phyloP scores from a whole-genome alignment of 2,329 filamentous ascomycete genomes.

The Alternaria novae-zelandiae region DNA sequence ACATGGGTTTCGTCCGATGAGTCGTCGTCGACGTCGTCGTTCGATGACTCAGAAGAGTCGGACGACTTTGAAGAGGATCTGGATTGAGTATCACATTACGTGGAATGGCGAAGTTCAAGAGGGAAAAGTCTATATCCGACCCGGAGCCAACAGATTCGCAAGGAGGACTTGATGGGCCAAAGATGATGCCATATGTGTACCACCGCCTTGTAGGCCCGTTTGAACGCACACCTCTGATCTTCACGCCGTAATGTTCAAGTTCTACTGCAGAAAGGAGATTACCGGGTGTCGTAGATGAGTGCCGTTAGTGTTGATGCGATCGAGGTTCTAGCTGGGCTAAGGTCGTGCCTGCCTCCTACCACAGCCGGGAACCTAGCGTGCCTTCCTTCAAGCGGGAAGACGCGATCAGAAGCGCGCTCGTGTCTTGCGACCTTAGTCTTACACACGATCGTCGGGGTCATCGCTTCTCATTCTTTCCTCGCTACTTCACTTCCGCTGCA shows the following conservation, averaged over 20 bases:
- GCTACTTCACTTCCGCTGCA: background rate
- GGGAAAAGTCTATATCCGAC: background rate
- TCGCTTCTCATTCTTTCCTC: background rate
- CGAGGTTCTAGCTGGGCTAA: background rate
- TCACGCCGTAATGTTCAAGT: background rate
- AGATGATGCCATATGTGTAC: background rate
- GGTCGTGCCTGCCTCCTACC: slow-evolving; percentile 2
- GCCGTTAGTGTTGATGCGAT: background rate
- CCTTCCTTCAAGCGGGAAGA: background rate
- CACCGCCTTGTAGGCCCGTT: background rate
- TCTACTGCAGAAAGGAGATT: background rate
- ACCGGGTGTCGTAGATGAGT: background rate
- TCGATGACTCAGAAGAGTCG: background rate
- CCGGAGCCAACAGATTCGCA: background rate
- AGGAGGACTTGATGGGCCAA: background rate
- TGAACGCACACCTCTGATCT: background rate
- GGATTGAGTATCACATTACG: background rate
- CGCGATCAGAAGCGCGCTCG: background rate
- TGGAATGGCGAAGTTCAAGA: background rate
- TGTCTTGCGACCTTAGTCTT: background rate
- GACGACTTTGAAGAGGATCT: background rate
- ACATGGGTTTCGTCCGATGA: background rate
- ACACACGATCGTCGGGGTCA: background rate
- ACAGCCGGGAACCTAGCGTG: background rate
- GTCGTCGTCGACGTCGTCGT: background rate